Evolutionary conservation across 305 asterid genomes (phyloP).

Genomic region (Fraxinus nigra): DNA sequence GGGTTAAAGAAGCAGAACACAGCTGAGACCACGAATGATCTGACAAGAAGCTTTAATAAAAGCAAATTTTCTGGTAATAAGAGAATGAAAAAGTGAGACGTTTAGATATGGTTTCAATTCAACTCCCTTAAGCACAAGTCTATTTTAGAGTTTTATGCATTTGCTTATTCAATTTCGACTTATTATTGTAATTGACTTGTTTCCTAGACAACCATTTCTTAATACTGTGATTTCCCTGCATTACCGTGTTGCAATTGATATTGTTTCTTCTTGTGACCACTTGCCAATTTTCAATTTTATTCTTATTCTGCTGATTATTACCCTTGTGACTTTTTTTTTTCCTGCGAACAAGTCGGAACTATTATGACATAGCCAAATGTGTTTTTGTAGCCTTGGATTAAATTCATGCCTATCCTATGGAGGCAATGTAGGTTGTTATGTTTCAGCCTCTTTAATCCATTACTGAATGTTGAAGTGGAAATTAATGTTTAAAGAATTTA

Average conservation of each 20-base stretch:
- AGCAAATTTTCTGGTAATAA: slow-evolving; percentile 37
- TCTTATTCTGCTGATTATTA: background rate
- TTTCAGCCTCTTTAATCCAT: background rate
- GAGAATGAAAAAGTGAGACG: slow-evolving; percentile 43
- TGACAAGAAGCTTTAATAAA: slow-evolving; percentile 34
- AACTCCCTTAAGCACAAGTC: background rate
- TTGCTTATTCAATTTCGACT: background rate
- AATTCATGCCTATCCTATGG: background rate
- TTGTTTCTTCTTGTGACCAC: background rate
- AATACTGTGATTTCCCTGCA: background rate
- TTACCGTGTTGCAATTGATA: background rate
- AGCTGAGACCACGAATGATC: slow-evolving; percentile 67
- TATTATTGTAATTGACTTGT: background rate
- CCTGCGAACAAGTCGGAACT: background rate
- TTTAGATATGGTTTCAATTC: background rate
- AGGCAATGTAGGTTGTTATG: background rate
- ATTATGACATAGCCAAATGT: background rate
- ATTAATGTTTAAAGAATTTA: background rate
- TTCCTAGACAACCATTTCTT: background rate
- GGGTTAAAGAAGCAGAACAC: slow-evolving; percentile 83
- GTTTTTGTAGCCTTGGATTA: background rate
- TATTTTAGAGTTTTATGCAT: background rate
- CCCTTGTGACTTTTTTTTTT: background rate
- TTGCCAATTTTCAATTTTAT: background rate
- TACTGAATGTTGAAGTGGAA: background rate